These are phyloP conservation scores for Colletotrichum lupini DNA, from an alignment of 2,329 filamentous ascomycete species.

Conservation along the genomic window DNA sequence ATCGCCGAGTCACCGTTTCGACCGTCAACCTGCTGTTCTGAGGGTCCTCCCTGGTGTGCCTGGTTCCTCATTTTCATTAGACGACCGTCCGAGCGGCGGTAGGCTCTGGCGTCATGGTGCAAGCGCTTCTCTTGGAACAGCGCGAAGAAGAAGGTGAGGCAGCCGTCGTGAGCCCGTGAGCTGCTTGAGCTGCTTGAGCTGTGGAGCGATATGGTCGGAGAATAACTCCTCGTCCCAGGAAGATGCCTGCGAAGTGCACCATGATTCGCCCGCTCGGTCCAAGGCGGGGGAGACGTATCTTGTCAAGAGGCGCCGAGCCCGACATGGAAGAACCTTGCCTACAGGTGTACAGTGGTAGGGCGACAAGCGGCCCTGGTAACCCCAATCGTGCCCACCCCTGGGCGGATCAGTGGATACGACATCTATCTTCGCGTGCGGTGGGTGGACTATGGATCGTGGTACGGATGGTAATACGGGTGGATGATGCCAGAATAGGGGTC, in stretches of 20 bases:
- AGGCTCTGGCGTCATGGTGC: conserved; percentile 8
- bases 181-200: neutral
- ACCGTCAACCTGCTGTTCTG: neutral
- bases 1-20: conserved; percentile 18
- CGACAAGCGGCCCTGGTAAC: neutral
- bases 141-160: conserved; percentile 22
- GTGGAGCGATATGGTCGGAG: conserved; percentile 14
- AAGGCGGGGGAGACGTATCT: conserved; percentile 11
- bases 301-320: conserved; percentile 23
- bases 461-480: neutral
- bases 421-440: neutral
- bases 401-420: conserved; percentile 29
- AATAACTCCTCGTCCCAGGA: conserved; percentile 7
- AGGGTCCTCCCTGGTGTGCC: neutral
- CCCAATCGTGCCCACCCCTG: conserved; percentile 13
- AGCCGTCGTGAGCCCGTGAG: conserved; percentile 14
- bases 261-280: conserved; percentile 6
- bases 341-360: neutral
- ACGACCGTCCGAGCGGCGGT: conserved; percentile 13
- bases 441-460: neutral
- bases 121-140: conserved; percentile 15
- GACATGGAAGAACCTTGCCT: conserved; percentile 21
- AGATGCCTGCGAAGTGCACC: conserved; percentile 7
- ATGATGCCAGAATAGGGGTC: conserved; percentile 6
- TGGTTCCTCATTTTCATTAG: conserved; percentile 1